Percentiles rank a stretch among this genome's conserved stretches.
Conservation (phyloP, 768 basidiomycete species). For the Hypholoma fasciculare region DNA sequence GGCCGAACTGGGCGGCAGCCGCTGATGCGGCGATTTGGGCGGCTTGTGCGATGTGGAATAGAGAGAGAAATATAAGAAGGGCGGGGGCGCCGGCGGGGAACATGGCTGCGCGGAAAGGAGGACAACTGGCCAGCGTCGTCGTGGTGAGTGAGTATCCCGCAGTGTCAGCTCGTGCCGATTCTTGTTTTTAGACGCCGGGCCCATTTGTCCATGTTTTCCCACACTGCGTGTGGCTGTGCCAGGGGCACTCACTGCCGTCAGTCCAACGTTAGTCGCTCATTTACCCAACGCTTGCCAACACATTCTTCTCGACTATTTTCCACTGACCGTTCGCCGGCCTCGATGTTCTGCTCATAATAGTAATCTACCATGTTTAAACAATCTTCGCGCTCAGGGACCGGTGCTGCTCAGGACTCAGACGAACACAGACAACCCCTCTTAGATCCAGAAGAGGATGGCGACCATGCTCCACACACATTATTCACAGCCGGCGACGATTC, state of each 20-base stretch:
- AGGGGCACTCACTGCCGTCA: background rate
- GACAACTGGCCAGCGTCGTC: slow-evolving; percentile 18
- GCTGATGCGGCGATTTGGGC: slow-evolving; percentile 30
- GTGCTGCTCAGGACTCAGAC: slow-evolving; percentile 27
- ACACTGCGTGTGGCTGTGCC: slow-evolving; percentile 5
- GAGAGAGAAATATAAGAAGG: slow-evolving; percentile 17
- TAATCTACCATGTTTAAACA: slow-evolving; percentile 23
- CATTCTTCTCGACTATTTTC: slow-evolving; percentile 1
- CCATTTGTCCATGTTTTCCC: slow-evolving; percentile 13
- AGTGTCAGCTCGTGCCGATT: background rate
- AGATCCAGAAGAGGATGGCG: slow-evolving; percentile 40
- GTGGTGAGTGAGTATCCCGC: slow-evolving; percentile 6
- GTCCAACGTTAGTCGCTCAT: no score
- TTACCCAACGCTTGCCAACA: background rate
- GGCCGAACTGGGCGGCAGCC: slow-evolving; percentile 51
- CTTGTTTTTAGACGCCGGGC: background rate
- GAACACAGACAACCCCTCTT: slow-evolving; percentile 63
- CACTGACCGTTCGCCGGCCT: slow-evolving; percentile 3
- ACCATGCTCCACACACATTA: slow-evolving; percentile 34
- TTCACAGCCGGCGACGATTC: slow-evolving; percentile 58
- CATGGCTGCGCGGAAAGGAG: slow-evolving; percentile 8
- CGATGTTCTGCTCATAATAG: slow-evolving; percentile 21
- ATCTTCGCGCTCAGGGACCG: slow-evolving; percentile 11
- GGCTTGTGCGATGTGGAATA: slow-evolving; percentile 20
- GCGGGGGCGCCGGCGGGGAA: slow-evolving; percentile 6